These are phyloP conservation scores for Lachancea dasiensis DNA, from an alignment of 805 yeast species.

Conservation along the genomic window DNA sequence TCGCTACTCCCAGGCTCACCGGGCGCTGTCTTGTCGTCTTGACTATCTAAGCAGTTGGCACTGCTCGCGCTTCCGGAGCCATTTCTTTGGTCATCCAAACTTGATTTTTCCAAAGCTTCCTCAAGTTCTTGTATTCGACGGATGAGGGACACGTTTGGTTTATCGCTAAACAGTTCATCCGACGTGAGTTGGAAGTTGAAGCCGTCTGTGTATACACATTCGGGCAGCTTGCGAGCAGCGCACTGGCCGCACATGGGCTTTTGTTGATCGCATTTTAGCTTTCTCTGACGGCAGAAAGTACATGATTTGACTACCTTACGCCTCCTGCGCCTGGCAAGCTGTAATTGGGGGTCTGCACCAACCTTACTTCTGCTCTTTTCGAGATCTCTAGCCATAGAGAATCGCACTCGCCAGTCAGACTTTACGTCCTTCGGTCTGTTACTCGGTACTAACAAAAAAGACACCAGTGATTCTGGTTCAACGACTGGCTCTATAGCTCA, in stretches of 20 bases:
- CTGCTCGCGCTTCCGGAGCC: not conserved
- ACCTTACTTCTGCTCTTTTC: not conserved
- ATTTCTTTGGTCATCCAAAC: slow-evolving; percentile 1
- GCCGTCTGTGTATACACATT: slow-evolving; percentile 24
- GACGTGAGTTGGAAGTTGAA: slow-evolving; percentile 21
- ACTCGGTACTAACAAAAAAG: not conserved
- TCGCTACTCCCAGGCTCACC: not conserved
- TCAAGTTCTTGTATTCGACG: slow-evolving; percentile 14
- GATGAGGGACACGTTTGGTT: slow-evolving; percentile 24
- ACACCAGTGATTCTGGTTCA: too few species aligned
- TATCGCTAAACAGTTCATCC: slow-evolving; percentile 20
- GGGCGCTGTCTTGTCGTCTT: not conserved
- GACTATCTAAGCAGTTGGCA: not conserved
- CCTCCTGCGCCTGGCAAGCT: slow-evolving; percentile 8
- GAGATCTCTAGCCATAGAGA: slow-evolving; percentile 2
- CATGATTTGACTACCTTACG: slow-evolving; percentile 34
- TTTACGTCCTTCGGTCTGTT: not conserved
- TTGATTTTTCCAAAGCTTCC: slow-evolving; percentile 10
- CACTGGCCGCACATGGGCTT: slow-evolving; percentile 41
- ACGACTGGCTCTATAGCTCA: not conserved
- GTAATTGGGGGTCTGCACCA: not conserved
- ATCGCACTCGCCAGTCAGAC: not conserved
- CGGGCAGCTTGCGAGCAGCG: slow-evolving; percentile 27
- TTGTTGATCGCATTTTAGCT: slow-evolving; percentile 56
- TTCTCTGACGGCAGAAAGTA: slow-evolving; percentile 56